Conservation (phyloP, 1,284 basidiomycete species). For the Apiotrichum akiyoshidainum region DNA sequence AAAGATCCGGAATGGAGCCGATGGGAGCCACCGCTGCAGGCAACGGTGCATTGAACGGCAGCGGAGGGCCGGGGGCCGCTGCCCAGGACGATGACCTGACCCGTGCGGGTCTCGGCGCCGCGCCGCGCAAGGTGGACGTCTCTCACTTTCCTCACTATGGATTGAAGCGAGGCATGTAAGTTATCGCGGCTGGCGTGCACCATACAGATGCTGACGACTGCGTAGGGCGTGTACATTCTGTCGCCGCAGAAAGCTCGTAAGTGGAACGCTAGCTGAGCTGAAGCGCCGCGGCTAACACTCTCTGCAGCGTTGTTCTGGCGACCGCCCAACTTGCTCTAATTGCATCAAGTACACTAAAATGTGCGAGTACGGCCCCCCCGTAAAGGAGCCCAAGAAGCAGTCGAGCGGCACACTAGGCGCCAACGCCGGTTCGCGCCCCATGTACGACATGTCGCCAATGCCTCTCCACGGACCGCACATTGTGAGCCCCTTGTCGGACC, state of each 20-base stretch:
- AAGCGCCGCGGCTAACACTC: conserved; percentile 11
- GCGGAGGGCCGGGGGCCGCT: not conserved
- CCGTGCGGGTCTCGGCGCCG: not conserved
- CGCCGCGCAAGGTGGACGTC: conserved; percentile 18
- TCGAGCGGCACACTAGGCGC: not conserved
- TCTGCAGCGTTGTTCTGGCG: conserved; percentile 37
- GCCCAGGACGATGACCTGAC: conserved; percentile 1
- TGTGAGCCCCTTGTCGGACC: not conserved
- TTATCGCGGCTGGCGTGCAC: not conserved
- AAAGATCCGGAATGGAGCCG: too few relatives aligned
- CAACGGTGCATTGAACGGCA: too few relatives aligned
- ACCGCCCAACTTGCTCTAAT: conserved; percentile 36
- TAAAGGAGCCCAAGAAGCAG: conserved; percentile 14
- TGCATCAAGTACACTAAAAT: conserved; percentile 40
- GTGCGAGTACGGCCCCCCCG: conserved; percentile 36
- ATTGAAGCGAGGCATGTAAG: conserved; percentile 22
- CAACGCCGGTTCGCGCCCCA: too few relatives aligned
- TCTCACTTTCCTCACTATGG: conserved; percentile 25
- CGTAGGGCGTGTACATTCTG: conserved; percentile 43
- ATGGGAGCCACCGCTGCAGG: too few relatives aligned
- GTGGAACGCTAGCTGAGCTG: not conserved
- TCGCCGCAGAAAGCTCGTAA: conserved; percentile 39
- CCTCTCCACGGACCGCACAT: not conserved
- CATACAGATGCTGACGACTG: not conserved
- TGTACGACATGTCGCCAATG: too few relatives aligned